phyloP scores from a whole-genome alignment of 2,329 filamentous ascomycete genomes.

The Hymenoscyphus infarciens region DNA sequence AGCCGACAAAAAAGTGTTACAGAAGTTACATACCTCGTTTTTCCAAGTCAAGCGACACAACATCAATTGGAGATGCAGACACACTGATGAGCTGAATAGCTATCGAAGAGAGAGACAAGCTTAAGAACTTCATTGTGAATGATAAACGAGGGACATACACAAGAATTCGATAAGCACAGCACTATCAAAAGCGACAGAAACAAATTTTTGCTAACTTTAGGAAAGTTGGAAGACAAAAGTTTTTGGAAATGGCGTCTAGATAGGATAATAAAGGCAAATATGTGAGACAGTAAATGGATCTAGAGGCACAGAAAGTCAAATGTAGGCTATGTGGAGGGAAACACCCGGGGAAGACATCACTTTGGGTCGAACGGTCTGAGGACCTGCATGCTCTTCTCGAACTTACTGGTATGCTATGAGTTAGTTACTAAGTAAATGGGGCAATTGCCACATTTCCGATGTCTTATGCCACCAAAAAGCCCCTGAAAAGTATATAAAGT shows the following conservation, averaged over 20 bases:
- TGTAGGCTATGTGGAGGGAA: not conserved
- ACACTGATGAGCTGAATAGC: not conserved
- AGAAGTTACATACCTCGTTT: not conserved
- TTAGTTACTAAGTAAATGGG: no score
- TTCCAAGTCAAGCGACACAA: not conserved
- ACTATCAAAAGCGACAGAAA: not conserved
- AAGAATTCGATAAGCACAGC: not conserved
- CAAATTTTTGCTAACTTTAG: not conserved
- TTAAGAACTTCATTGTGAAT: not conserved
- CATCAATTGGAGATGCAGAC: not conserved
- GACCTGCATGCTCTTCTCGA: not conserved
- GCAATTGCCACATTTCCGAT: no score
- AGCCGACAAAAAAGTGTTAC: not conserved
- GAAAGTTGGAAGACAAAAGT: not conserved
- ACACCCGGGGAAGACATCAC: not conserved
- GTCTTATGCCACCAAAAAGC: no score
- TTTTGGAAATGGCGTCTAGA: not conserved
- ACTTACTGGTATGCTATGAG: no score
- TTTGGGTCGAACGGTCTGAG: not conserved
- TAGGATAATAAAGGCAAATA: not conserved
- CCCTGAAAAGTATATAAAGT: no score
- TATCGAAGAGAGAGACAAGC: not conserved
- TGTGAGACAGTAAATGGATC: not conserved
- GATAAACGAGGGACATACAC: not conserved
- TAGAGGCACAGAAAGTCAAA: not conserved